These are phyloP conservation scores for Teunomyces kruisii DNA, from an alignment of 805 yeast genomes.

Conservation along the genomic window DNA sequence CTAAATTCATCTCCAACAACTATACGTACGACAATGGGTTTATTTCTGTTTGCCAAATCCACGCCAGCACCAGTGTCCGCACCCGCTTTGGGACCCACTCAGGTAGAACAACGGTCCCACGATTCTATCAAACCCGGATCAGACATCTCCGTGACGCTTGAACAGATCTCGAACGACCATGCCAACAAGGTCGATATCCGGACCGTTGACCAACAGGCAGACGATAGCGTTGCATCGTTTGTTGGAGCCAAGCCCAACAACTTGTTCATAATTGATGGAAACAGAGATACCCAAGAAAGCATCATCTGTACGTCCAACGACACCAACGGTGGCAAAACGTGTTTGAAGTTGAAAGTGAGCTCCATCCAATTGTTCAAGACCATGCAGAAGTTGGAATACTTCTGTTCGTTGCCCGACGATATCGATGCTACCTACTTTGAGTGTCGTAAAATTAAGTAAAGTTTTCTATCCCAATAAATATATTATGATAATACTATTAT, in stretches of 20 bases:
- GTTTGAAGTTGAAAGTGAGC: conserved; percentile 41
- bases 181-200: conserved; percentile 1
- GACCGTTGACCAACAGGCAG: not conserved
- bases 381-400: conserved; percentile 50
- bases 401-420: conserved; percentile 50
- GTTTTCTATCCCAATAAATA: not conserved
- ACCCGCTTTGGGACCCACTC: conserved; percentile 10
- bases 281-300: conserved; percentile 34
- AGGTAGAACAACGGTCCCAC: conserved; percentile 29
- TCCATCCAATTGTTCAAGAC: conserved; percentile 45
- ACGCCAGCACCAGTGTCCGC: conserved; percentile 1
- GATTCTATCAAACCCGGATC: conserved; percentile 21
- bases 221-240: conserved; percentile 25
- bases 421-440: conserved; percentile 52
- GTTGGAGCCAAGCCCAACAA: conserved; percentile 31
- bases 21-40: conserved; percentile 13
- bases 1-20: not conserved
- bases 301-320: conserved; percentile 47
- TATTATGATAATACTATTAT: not conserved
- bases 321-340: conserved; percentile 44
- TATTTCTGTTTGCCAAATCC: conserved; percentile 13
- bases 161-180: conserved; percentile 21
- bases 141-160: conserved; percentile 28
- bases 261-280: conserved; percentile 43
- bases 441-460: conserved; percentile 40